phyloP scores from a whole-genome alignment of 352 stramenopile genomes.

The Phytophthora pistaciae region DNA sequence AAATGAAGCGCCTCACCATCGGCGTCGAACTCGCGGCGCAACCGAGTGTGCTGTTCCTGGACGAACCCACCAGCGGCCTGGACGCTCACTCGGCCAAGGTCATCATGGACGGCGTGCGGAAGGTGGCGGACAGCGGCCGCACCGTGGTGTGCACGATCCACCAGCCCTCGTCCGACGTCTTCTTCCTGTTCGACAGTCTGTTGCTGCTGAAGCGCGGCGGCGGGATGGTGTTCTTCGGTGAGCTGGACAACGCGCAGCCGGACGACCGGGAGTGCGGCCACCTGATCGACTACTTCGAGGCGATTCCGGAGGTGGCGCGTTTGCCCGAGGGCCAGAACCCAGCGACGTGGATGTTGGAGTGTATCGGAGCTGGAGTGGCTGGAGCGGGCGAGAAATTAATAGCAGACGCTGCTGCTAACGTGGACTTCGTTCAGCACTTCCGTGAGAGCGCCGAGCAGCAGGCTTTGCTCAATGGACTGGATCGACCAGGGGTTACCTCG shows the following conservation, averaged over 20 bases:
- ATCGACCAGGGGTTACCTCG: constrained; percentile 22
- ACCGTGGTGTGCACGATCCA: constrained; percentile 56
- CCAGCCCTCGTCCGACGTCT: constrained; percentile 18
- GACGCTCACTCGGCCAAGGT: constrained; percentile 87
- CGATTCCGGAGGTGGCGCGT: constrained; percentile 26
- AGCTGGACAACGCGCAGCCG: constrained; percentile 18
- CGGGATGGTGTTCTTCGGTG: constrained; percentile 58
- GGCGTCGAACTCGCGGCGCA: constrained; percentile 92
- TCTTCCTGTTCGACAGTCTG: constrained; percentile 70
- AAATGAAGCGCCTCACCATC: constrained; percentile 80
- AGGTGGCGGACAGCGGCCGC: constrained; percentile 67
- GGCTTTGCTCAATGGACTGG: constrained; percentile 11
- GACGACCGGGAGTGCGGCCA: constrained; percentile 11
- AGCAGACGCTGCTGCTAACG: constrained; percentile 14
- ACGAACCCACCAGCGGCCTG: constrained; percentile 89
- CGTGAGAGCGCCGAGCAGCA: constrained; percentile 23
- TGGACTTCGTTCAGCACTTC: constrained; percentile 33
- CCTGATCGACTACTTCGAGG: constrained; percentile 50
- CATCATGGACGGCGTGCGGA: constrained; percentile 84
- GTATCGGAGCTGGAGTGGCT: constrained; percentile 42
- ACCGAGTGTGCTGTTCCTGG: constrained; percentile 85
- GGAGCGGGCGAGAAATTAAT: constrained; percentile 17
- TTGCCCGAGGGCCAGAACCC: constrained; percentile 43
- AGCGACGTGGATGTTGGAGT: constrained; percentile 84
- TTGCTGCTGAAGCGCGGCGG: constrained; percentile 76